Conservation (phyloP, 2,329 filamentous ascomycete genomes). For the Cercospora berteroae region DNA sequence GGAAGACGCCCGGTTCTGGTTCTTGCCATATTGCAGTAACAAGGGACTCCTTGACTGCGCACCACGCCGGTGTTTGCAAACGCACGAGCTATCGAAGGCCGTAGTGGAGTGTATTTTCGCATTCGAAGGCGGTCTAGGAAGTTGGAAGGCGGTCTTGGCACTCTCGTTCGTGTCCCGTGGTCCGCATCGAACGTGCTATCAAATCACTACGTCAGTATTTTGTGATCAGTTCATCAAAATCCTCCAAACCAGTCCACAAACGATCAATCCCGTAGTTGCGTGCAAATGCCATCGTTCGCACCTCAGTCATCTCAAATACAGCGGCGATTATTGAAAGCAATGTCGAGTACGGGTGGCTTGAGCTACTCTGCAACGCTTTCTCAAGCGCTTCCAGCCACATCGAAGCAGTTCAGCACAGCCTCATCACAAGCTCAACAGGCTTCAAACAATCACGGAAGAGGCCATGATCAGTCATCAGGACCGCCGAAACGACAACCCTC, state of each 20-base stretch:
- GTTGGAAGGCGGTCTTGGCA: neutral
- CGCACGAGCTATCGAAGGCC: neutral
- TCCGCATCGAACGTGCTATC: neutral
- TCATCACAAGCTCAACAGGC: neutral
- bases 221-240: neutral
- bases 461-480: neutral
- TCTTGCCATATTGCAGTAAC: neutral
- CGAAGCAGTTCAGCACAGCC: neutral
- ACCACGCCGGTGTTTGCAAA: neutral
- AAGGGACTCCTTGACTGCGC: neutral
- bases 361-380: constrained; percentile 16
- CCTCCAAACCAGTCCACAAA: neutral
- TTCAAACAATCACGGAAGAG: too few relatives aligned
- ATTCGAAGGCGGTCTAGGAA: neutral
- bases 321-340: neutral
- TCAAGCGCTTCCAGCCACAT: constrained; percentile 7
- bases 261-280: neutral
- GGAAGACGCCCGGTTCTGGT: neutral
- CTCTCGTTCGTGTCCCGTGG: neutral
- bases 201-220: constrained; percentile 1
- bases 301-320: neutral
- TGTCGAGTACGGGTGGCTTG: constrained; percentile 9
- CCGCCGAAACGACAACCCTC: constrained; percentile 15
- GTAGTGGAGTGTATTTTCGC: neutral
- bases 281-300: neutral